phyloP scores from a whole-genome alignment of 1,139 yeast genomes.

The Hemisphaericaspora xylanilytica region DNA sequence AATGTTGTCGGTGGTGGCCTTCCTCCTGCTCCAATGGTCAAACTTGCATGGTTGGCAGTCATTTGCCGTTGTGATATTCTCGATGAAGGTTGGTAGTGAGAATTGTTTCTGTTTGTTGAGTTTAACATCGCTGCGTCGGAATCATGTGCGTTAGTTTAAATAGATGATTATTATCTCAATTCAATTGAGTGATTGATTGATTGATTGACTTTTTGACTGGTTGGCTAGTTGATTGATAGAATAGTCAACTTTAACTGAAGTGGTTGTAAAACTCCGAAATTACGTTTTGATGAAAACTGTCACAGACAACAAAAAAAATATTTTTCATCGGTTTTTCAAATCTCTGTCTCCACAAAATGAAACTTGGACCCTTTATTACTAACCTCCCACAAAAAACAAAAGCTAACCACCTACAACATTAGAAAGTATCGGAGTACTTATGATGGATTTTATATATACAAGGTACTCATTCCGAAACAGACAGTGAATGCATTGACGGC shows the following conservation, averaged over 20 bases:
- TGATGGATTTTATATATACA: no score
- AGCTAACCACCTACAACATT: no score
- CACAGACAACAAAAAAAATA: not conserved
- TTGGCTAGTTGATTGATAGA: no score
- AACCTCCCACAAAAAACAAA: no score
- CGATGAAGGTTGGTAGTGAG: not conserved
- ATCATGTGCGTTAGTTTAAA: not conserved
- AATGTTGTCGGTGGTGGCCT: constrained; percentile 5
- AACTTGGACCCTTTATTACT: no score
- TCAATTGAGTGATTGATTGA: not conserved
- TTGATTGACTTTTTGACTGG: not conserved
- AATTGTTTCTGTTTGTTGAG: not conserved
- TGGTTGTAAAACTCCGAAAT: not conserved
- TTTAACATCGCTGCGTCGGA: not conserved
- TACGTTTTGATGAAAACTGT: not conserved
- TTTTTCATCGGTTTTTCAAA: no score
- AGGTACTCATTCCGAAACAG: no score
- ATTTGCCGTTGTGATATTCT: constrained; percentile 11
- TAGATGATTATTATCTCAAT: no score
- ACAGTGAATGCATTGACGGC: no score
- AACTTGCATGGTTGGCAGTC: constrained; percentile 24
- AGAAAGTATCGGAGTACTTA: no score
- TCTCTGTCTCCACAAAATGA: no score
- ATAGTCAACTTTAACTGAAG: no score
- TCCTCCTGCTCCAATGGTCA: constrained; percentile 20